These are phyloP conservation scores for Malus orientalis DNA, from an alignment of 306 rosid species.

Conservation along the genomic window DNA sequence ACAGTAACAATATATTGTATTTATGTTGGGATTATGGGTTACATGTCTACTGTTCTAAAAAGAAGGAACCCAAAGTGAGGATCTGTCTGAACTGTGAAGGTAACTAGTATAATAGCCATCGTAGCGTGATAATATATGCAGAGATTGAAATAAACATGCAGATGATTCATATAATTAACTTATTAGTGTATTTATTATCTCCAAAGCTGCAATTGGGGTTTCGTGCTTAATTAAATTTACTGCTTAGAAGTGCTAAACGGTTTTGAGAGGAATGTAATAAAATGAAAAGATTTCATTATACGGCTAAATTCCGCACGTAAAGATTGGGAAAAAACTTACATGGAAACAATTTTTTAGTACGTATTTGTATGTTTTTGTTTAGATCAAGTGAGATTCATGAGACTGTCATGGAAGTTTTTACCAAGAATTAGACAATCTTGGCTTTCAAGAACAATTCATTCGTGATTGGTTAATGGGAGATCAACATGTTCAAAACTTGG, in stretches of 20 bases:
- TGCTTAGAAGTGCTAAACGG: neutral
- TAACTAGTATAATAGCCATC: neutral
- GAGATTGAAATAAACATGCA: neutral
- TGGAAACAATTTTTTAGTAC: neutral
- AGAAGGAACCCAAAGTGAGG: neutral
- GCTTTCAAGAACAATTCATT: too few relatives aligned
- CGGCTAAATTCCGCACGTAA: neutral
- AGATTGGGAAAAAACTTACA: too few relatives aligned
- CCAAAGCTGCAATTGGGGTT: neutral
- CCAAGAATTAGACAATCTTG: too few relatives aligned
- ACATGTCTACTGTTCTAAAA: neutral
- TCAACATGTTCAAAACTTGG: too few relatives aligned
- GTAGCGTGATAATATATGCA: neutral
- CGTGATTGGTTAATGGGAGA: too few relatives aligned
- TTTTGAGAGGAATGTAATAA: neutral
- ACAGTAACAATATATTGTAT: neutral
- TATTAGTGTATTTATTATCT: neutral
- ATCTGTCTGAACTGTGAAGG: slow-evolving; percentile 1
- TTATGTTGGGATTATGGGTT: slow-evolving; percentile 15
- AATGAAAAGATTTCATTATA: neutral
- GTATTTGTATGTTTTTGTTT: too few relatives aligned
- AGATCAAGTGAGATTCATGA: too few relatives aligned
- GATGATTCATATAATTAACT: neutral
- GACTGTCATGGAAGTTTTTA: too few relatives aligned
- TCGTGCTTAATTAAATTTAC: neutral